phyloP scores from a whole-genome alignment of 2,329 filamentous ascomycete genomes.

The Fusarium sacchari region DNA sequence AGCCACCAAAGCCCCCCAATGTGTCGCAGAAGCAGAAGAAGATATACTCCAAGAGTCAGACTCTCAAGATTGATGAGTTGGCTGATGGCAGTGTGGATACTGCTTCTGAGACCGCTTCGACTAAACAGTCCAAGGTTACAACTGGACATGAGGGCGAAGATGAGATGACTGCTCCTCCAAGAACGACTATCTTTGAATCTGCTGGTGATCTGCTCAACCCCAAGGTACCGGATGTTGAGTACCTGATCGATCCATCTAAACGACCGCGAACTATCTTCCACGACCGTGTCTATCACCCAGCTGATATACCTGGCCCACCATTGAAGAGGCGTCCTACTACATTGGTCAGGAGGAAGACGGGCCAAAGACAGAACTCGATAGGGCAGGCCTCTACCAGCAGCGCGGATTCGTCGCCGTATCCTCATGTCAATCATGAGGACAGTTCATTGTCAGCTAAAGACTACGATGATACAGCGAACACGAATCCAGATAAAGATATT shows the following conservation, averaged over 20 bases:
- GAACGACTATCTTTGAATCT: constrained; percentile 93
- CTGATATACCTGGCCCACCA: constrained; percentile 88
- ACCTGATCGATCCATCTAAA: constrained; percentile 82
- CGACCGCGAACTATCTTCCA: constrained; percentile 94
- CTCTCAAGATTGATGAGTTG: constrained; percentile 55
- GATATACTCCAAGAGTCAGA: constrained; percentile 83
- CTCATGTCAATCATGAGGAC: constrained; percentile 53
- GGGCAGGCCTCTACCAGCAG: constrained; percentile 42
- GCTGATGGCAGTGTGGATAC: background rate
- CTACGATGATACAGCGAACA: constrained; percentile 62
- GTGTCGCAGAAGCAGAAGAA: constrained; percentile 70
- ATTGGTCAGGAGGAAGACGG: constrained; percentile 47
- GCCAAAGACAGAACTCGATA: constrained; percentile 38
- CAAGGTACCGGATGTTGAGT: constrained; percentile 82
- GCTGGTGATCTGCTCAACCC: constrained; percentile 93
- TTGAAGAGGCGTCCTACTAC: constrained; percentile 63
- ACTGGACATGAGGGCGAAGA: constrained; percentile 60
- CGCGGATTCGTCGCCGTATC: constrained; percentile 49
- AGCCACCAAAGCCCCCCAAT: constrained; percentile 59
- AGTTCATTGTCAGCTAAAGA: constrained; percentile 57
- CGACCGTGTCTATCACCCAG: constrained; percentile 92
- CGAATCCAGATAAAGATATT: constrained; percentile 55
- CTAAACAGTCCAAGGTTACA: constrained; percentile 54
- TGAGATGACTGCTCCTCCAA: constrained; percentile 76
- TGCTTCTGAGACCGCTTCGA: constrained; percentile 3